phyloP scores from a whole-genome alignment of 345 rosid genomes.

The Rhodomyrtus tomentosa region DNA sequence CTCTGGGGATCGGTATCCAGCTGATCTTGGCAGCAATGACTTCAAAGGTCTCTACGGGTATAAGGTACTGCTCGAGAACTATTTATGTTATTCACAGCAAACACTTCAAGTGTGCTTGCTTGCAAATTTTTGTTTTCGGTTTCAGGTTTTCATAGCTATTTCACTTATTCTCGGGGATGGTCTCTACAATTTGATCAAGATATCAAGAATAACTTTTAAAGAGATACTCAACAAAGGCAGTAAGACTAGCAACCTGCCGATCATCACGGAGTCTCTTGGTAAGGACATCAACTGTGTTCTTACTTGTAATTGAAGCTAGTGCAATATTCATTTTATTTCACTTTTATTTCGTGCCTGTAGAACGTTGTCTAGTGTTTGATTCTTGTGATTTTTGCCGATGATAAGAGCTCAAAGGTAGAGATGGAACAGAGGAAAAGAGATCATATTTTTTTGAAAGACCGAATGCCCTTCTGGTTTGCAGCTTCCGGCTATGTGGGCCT shows the following conservation, averaged over 20 bases:
- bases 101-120: no score
- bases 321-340: no score
- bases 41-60: conserved; percentile 92
- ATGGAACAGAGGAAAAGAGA: no score
- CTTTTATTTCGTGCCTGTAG: no score
- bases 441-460: no score
- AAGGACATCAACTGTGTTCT: conserved; percentile 1
- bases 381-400: no score
- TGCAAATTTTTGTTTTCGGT: background rate
- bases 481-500: conserved; percentile 23
- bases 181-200: conserved; percentile 77
- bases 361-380: no score
- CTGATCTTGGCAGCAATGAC: conserved; percentile 64
- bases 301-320: background rate
- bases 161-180: conserved; percentile 84
- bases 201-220: conserved; percentile 36
- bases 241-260: conserved; percentile 40
- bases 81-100: background rate
- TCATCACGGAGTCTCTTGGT: conserved; percentile 42
- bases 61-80: conserved; percentile 33
- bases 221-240: conserved; percentile 45
- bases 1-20: conserved; percentile 83
- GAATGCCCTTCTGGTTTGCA: no score
- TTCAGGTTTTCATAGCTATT: conserved; percentile 77
- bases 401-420: no score